Percentiles rank a stretch among this genome's conserved stretches.
Conservation (phyloP, 31 red algal genomes). For the Porphyra umbilicalis region DNA sequence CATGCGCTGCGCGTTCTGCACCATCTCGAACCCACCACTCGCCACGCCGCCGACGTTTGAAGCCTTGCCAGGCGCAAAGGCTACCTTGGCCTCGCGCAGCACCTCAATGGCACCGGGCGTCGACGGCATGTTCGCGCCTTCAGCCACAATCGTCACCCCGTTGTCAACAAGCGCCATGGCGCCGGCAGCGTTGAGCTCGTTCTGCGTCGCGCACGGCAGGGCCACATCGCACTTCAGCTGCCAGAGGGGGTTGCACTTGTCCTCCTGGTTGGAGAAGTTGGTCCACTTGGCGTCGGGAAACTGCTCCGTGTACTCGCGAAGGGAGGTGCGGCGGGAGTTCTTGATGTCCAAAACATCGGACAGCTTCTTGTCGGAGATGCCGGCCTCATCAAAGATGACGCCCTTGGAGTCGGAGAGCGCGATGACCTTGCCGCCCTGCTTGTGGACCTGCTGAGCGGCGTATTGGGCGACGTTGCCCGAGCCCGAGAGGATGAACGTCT, state of each 20-base stretch:
- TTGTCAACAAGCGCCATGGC: constrained; percentile 10
- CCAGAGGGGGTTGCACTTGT: too few species aligned
- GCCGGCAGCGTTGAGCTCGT: constrained; percentile 15
- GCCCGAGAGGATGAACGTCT: constrained; percentile 19
- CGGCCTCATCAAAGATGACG: constrained; percentile 4
- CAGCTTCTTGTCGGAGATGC: constrained; percentile 8
- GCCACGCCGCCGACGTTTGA: constrained; percentile 40
- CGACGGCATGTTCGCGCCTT: constrained; percentile 42
- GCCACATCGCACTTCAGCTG: constrained; percentile 6
- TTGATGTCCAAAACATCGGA: constrained; percentile 11
- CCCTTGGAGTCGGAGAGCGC: constrained; percentile 19
- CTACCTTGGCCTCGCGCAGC: constrained; percentile 8
- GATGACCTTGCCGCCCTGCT: constrained; percentile 17
- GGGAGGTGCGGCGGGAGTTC: neutral
- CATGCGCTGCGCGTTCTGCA: constrained; percentile 12
- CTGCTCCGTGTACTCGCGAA: constrained; percentile 17
- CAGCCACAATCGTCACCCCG: constrained; percentile 10
- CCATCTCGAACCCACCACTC: constrained; percentile 15
- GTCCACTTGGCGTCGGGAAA: too few species aligned
- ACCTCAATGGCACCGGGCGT: constrained; percentile 4
- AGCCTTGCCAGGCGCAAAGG: constrained; percentile 26
- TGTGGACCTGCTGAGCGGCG: constrained; percentile 5
- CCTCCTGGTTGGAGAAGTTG: too few species aligned
- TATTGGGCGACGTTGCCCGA: constrained; percentile 41
- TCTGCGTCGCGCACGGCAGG: constrained; percentile 40